phyloP scores from a whole-genome alignment of 75 land plant species.

The Cupressus sempervirens region DNA sequence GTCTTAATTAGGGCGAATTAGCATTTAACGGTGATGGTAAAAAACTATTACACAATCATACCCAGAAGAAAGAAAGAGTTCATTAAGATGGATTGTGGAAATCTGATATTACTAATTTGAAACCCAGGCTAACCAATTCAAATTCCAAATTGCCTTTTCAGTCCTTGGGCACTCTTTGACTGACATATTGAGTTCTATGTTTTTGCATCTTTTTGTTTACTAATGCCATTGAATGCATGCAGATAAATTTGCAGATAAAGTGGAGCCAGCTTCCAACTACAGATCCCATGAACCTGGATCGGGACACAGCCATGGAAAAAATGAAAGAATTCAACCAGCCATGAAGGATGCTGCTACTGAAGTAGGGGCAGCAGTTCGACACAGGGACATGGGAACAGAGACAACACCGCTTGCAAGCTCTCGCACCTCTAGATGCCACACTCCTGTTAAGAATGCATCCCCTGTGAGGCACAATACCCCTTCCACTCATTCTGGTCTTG shows the following conservation, averaged over 20 bases:
- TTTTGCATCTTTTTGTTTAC: slow-evolving; percentile 3
- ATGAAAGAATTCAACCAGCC: slow-evolving; percentile 13
- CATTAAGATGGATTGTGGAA: too few relatives aligned
- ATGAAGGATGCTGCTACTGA: slow-evolving; percentile 39
- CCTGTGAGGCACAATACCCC: slow-evolving; percentile 74
- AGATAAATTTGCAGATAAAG: slow-evolving; percentile 61
- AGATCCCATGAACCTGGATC: slow-evolving; percentile 29
- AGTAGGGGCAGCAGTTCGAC: slow-evolving; percentile 25
- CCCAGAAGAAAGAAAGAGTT: too few relatives aligned
- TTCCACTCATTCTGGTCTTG: slow-evolving; percentile 46
- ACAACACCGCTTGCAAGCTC: slow-evolving; percentile 79
- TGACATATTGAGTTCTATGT: background rate
- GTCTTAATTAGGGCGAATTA: background rate
- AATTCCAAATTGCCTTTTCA: background rate
- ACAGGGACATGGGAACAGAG: slow-evolving; percentile 81
- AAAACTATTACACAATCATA: too few relatives aligned
- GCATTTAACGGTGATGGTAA: too few relatives aligned
- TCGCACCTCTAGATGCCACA: slow-evolving; percentile 54
- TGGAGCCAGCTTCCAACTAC: slow-evolving; percentile 28
- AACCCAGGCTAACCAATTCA: background rate
- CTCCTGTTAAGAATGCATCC: slow-evolving; percentile 50
- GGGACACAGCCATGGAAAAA: slow-evolving; percentile 37
- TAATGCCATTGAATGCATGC: slow-evolving; percentile 12
- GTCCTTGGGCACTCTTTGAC: background rate
- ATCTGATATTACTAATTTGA: too few relatives aligned